A percentile compares a stretch with the other conserved stretches of the same genome.
Evolutionary conservation across 2,329 filamentous ascomycete species (phyloP).

Genomic region (Aureobasidium sp.): DNA sequence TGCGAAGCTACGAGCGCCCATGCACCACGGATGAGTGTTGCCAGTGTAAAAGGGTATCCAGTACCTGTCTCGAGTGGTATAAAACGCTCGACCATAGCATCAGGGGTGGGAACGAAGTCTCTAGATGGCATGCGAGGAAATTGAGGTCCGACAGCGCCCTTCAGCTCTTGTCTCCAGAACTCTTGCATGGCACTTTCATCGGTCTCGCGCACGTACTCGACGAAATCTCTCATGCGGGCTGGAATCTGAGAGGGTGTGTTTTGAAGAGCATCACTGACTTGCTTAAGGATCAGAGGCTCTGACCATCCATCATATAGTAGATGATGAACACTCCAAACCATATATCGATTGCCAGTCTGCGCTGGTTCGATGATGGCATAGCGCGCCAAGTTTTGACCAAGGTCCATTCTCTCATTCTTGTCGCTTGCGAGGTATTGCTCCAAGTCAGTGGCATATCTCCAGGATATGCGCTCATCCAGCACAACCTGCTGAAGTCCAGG

Average conservation of each 20-base stretch:
- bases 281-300: constrained; percentile 29
- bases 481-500: constrained; percentile 19
- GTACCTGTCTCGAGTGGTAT: constrained; percentile 16
- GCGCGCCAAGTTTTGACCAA: constrained; percentile 34
- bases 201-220: constrained; percentile 27
- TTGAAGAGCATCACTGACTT: constrained; percentile 20
- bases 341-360: constrained; percentile 17
- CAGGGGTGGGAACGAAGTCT: constrained; percentile 21
- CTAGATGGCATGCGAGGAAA: constrained; percentile 29
- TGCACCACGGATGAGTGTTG: constrained; percentile 27
- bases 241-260: neutral
- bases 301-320: constrained; percentile 36
- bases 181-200: constrained; percentile 22
- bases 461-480: constrained; percentile 28
- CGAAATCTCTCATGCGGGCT: constrained; percentile 25
- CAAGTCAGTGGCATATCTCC: constrained; percentile 25
- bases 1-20: constrained; percentile 28
- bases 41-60: constrained; percentile 27
- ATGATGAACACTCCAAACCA: constrained; percentile 34
- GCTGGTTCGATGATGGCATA: constrained; percentile 29
- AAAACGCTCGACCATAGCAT: constrained; percentile 23
- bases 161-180: constrained; percentile 31
- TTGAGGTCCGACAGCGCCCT: constrained; percentile 26
- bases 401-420: constrained; percentile 31
- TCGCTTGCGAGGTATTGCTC: constrained; percentile 31